phyloP scores from a whole-genome alignment of 78 protist species.

The Guillardia theta region DNA sequence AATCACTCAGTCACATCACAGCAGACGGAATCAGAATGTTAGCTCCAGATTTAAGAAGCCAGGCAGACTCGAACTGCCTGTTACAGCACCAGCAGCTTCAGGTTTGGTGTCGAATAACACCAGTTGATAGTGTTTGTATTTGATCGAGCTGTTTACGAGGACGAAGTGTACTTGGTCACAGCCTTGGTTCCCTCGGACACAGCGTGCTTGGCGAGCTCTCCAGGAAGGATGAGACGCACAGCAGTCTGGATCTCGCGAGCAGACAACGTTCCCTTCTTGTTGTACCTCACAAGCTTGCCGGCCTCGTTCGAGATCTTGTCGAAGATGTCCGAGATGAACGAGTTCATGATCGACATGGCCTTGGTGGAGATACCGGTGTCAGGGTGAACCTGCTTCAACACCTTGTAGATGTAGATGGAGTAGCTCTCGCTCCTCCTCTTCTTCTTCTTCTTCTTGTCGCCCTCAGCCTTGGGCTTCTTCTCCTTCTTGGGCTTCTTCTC shows the following conservation, averaged over 20 bases:
- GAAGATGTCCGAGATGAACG: constrained; percentile 66
- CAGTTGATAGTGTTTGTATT: background rate
- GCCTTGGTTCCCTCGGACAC: constrained; percentile 91
- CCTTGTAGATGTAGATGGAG: constrained; percentile 67
- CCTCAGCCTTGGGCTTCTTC: background rate
- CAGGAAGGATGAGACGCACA: constrained; percentile 85
- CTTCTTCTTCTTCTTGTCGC: constrained; percentile 6
- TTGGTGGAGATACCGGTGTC: constrained; percentile 58
- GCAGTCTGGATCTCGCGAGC: constrained; percentile 60
- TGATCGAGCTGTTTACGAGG: background rate
- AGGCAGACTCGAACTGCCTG: background rate
- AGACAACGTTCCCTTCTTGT: constrained; percentile 49
- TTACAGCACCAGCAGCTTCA: background rate
- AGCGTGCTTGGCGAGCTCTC: constrained; percentile 94
- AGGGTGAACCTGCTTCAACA: constrained; percentile 66
- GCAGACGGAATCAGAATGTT: no score
- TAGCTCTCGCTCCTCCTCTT: constrained; percentile 54
- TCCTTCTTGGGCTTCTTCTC: background rate
- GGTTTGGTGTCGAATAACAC: background rate
- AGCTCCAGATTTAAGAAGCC: background rate
- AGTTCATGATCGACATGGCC: constrained; percentile 61
- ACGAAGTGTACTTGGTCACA: constrained; percentile 79
- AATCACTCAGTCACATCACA: no score
- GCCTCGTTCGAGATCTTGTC: constrained; percentile 63
- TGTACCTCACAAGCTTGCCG: constrained; percentile 43